These are phyloP conservation scores for Trypanosoma caninum DNA, from an alignment of 208 protist genomes.

Conservation along the genomic window DNA sequence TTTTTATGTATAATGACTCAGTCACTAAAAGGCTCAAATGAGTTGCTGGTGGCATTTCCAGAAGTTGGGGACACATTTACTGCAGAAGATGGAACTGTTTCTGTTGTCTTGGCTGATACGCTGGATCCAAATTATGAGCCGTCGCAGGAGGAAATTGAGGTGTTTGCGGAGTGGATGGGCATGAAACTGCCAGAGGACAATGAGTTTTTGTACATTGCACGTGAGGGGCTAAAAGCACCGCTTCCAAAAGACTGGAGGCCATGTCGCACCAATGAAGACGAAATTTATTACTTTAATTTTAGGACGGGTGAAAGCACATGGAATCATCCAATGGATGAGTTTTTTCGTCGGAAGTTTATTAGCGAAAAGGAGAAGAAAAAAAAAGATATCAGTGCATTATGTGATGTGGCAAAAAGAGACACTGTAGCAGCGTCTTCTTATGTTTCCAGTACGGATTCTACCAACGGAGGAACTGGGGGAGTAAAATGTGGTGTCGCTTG, in stretches of 20 bases:
- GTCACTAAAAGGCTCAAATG: not conserved
- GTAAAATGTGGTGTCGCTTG: not conserved
- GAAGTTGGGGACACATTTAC: slow-evolving; percentile 69
- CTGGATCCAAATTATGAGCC: slow-evolving; percentile 89
- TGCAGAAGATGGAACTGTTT: slow-evolving; percentile 78
- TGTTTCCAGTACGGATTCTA: not conserved
- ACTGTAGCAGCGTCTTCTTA: not conserved
- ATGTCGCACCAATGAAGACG: slow-evolving; percentile 86
- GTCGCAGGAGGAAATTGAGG: slow-evolving; percentile 85
- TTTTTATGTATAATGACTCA: slow-evolving; percentile 1
- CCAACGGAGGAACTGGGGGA: not conserved
- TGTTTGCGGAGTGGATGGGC: slow-evolving; percentile 92
- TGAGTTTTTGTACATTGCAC: slow-evolving; percentile 90
- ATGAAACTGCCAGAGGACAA: slow-evolving; percentile 91
- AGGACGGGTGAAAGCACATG: slow-evolving; percentile 92
- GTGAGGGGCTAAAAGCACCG: slow-evolving; percentile 91
- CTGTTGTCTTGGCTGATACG: slow-evolving; percentile 85
- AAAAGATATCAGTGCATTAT: not conserved
- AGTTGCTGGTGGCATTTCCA: slow-evolving; percentile 37
- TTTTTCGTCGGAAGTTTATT: slow-evolving; percentile 79
- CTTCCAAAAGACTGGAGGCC: slow-evolving; percentile 95
- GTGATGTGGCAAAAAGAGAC: not conserved
- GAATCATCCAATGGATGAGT: slow-evolving; percentile 93
- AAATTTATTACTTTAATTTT: slow-evolving; percentile 98
- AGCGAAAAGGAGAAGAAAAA: slow-evolving; percentile 57